Evolutionary conservation across 164 flowering plant species (phyloP).

Genomic region (Stephania cephalantha): DNA sequence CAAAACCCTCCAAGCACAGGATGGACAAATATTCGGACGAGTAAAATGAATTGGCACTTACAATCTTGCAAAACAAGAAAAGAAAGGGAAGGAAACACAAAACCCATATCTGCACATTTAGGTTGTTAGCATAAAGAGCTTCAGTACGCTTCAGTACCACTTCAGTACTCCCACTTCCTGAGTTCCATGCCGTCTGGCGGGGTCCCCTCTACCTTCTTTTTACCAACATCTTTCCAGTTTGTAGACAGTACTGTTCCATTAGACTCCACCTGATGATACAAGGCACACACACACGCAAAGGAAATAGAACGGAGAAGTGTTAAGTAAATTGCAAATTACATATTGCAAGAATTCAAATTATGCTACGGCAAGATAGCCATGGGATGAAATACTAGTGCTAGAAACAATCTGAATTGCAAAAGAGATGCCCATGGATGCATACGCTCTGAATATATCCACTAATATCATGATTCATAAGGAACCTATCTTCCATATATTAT

Average conservation of each 20-base stretch:
- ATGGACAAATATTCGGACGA: not conserved
- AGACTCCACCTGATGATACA: conserved; percentile 69
- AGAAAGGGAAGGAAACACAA: not conserved
- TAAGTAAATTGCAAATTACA: not conserved
- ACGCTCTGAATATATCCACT: not conserved
- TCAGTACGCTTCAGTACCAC: conserved; percentile 16
- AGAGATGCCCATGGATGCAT: not conserved
- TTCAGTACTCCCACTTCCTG: conserved; percentile 75
- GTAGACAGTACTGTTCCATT: conserved; percentile 94
- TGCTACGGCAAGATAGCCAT: not conserved
- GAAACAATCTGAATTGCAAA: not conserved
- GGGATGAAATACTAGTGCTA: not conserved
- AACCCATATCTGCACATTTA: not conserved
- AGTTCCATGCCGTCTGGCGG: conserved; percentile 95
- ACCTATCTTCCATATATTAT: not conserved
- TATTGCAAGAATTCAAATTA: not conserved
- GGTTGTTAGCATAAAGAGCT: too few species aligned
- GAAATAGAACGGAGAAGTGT: not conserved
- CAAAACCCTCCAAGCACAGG: not conserved
- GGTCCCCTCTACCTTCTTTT: conserved; percentile 78
- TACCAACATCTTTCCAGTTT: conserved; percentile 92
- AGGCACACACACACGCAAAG: not conserved
- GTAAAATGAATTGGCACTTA: not conserved
- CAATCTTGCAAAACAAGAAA: not conserved
- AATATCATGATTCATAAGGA: not conserved